A percentile compares a stretch with the other conserved stretches of the same genome.
Evolutionary conservation across 1,284 basidiomycete genomes (phyloP).

Genomic region (Melampsora americana): DNA sequence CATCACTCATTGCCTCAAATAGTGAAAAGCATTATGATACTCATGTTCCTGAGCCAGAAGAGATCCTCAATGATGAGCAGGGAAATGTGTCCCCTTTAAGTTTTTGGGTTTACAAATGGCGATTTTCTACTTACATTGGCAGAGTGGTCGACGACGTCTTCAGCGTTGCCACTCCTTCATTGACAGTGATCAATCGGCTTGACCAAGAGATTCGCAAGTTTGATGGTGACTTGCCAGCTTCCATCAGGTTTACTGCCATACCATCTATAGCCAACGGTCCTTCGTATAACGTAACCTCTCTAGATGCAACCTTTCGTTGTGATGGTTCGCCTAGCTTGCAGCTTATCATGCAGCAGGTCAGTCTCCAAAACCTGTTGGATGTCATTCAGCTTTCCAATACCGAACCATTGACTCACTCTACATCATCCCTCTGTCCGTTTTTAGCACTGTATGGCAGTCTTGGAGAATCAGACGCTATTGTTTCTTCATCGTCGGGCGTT

Average conservation of each 20-base stretch:
- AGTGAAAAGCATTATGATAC: slow-evolving; percentile 43
- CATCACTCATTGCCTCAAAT: not conserved
- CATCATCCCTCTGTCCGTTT: not conserved
- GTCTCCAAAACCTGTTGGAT: not conserved
- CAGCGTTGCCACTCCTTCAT: slow-evolving; percentile 28
- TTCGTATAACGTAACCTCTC: slow-evolving; percentile 3
- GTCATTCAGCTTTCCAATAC: not conserved
- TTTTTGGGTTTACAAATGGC: slow-evolving; percentile 30
- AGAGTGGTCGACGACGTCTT: slow-evolving; percentile 39
- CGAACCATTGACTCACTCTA: not conserved
- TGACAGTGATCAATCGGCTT: slow-evolving; percentile 29
- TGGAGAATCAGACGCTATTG: slow-evolving; percentile 40
- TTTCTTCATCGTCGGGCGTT: slow-evolving; percentile 49
- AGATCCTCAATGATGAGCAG: not conserved
- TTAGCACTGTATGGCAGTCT: slow-evolving; percentile 30
- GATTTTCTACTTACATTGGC: slow-evolving; percentile 33
- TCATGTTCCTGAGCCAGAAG: not conserved
- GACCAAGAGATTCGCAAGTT: slow-evolving; percentile 34
- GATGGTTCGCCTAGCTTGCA: slow-evolving; percentile 11
- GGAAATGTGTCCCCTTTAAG: not conserved
- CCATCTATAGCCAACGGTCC: slow-evolving; percentile 21
- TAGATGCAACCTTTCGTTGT: not conserved
- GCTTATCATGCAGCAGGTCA: slow-evolving; percentile 36
- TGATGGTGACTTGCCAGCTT: slow-evolving; percentile 9
- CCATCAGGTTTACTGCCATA: slow-evolving; percentile 1